Base-by-base conservation (phyloP, 495 filamentous ascomycete species). In the Hypoxylon fuscum region DNA sequence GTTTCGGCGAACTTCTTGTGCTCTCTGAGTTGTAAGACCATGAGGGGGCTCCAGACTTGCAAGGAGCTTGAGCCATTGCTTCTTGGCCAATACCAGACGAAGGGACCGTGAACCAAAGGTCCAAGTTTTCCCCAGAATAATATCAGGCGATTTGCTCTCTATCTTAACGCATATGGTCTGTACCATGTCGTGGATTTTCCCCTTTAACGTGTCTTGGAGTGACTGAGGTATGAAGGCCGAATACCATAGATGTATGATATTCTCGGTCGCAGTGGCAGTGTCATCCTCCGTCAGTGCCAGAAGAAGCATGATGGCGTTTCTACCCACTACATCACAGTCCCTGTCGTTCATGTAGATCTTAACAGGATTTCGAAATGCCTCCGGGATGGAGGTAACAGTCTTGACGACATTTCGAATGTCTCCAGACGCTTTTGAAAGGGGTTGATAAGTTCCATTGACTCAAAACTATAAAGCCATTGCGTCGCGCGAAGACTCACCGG, bases 301-400 rank as follows among this genome's bases (percentile, higher is more conserved):
- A 3, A 83, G 70, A 10, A 85, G 72, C 20, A 85, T 38, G 4
- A 82, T 80, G n/a, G 68, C 54, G 59, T 84, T 85, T 4, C 79
- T 72, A n/a, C 73, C 74, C 0, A 79, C 77, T n/a, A 83, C 59
- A 20, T 76, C 70, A 21, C 74, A 44, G 20, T 82, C 77, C 27
- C 49, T 12, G 54, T 85, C 80, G 51, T 83, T 84, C 11, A 84
- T 41, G 1, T 66, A 63, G 0, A 78, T 49, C 2, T 65, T 50
- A 34, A 76, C 47, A 3, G 52, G 12, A 1, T 55, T 37, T 12
- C 23, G 60, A 47, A 71, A 80, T 2, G 9, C 52, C 1, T 17
- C 49, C 0, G 76, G 75, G 17, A 84, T 48, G 0, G 60, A 14
- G 8, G 59, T 46, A n/a, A 84, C 56, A 0, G 81, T 77, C 63